Evolutionary conservation across 306 rosid species (phyloP).

Genomic region (Sphenostylis stenocarpa): DNA sequence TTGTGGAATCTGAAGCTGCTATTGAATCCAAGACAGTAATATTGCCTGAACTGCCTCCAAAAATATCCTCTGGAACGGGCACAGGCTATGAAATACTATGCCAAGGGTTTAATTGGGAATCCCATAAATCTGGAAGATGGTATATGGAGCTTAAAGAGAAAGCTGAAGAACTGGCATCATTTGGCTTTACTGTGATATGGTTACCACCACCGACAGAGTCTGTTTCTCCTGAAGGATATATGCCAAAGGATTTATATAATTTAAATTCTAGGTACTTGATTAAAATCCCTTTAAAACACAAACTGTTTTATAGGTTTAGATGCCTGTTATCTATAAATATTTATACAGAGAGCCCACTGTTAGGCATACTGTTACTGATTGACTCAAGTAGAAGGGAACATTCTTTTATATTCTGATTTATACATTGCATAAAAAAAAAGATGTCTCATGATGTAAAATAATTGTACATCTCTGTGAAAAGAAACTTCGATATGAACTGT

Average conservation of each 20-base stretch:
- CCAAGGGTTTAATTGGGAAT: conserved; percentile 99
- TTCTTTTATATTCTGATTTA: conserved; percentile 11
- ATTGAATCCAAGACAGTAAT: conserved; percentile 29
- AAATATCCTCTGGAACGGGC: conserved; percentile 70
- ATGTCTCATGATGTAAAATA: background rate
- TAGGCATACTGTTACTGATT: no score
- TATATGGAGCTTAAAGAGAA: conserved; percentile 77
- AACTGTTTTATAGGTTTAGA: background rate
- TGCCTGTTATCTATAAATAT: background rate
- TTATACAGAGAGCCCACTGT: background rate
- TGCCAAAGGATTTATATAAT: conserved; percentile 92
- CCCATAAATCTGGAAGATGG: conserved; percentile 91
- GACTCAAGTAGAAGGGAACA: conserved; percentile 1
- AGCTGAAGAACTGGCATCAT: conserved; percentile 63
- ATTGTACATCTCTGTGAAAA: background rate
- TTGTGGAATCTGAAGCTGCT: conserved; percentile 37
- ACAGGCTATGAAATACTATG: conserved; percentile 87
- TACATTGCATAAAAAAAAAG: background rate
- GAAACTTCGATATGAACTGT: conserved; percentile 8
- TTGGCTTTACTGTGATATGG: conserved; percentile 93
- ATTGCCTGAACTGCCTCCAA: conserved; percentile 26
- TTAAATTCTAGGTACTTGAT: conserved; percentile 78
- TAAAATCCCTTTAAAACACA: conserved; percentile 14
- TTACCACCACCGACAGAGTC: conserved; percentile 99
- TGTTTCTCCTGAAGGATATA: conserved; percentile 93